A percentile compares a stretch with the other conserved stretches of the same genome.
These are phyloP conservation scores for Sutorius australiensis DNA, from an alignment of 768 basidiomycete genomes.

Conservation along the genomic window DNA sequence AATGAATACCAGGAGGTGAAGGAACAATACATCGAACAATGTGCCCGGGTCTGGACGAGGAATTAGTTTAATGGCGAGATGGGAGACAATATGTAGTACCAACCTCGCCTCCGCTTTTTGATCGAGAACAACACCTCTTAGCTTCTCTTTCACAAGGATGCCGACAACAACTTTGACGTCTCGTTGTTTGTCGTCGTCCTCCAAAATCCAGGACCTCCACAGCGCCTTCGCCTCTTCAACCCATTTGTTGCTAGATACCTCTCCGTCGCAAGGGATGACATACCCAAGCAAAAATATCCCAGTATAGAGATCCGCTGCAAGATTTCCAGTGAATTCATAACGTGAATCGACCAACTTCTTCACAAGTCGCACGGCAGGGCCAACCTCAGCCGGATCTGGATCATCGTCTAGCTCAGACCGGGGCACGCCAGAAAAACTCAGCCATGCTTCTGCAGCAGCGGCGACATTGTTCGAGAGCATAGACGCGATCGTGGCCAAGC, in stretches of 20 bases:
- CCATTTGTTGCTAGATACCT: constrained; percentile 7
- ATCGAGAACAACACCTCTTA: constrained; percentile 43
- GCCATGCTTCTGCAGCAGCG: constrained; percentile 10
- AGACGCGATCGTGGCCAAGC: constrained; percentile 16
- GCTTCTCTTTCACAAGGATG: constrained; percentile 37
- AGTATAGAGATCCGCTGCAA: constrained; percentile 19
- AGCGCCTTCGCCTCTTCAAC: constrained; percentile 25
- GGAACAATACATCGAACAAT: constrained; percentile 38
- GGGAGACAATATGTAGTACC: constrained; percentile 3
- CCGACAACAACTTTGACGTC: constrained; percentile 27
- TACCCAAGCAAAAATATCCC: constrained; percentile 23
- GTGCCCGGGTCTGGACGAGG: constrained; percentile 41
- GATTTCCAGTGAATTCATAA: constrained; percentile 18
- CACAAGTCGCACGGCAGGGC: constrained; percentile 9
- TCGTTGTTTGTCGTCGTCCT: constrained; percentile 9
- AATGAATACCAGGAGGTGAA: constrained; percentile 34
- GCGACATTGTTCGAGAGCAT: constrained; percentile 14
- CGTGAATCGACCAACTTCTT: constrained; percentile 16
- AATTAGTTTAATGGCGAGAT: background rate
- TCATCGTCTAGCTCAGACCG: background rate
- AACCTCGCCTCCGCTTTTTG: constrained; percentile 31
- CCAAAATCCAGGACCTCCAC: constrained; percentile 29
- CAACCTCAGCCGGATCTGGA: background rate
- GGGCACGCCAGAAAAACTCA: constrained; percentile 13
- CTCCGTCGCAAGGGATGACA: constrained; percentile 12